A percentile compares a stretch with the other conserved stretches of the same genome.
These are phyloP conservation scores for Triglochin maritima DNA, from an alignment of 106 monocot species.

Conservation along the genomic window DNA sequence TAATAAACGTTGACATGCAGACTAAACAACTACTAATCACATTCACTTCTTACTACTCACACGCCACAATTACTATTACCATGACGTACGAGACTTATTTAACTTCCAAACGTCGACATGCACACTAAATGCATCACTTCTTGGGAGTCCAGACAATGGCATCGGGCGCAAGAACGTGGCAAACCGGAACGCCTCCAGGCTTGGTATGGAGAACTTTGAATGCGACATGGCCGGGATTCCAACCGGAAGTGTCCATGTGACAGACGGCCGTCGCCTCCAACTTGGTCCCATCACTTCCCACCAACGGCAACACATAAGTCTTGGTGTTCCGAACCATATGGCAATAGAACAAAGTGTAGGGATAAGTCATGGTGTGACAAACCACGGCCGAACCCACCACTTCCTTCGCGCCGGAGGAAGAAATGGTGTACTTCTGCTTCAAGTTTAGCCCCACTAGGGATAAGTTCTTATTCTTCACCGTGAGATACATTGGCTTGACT, in stretches of 20 bases:
- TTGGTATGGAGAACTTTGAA: slow-evolving; percentile 5
- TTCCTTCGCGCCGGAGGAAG: neutral
- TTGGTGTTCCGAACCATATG: neutral
- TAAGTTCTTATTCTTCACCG: too few relatives aligned
- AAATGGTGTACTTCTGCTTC: neutral
- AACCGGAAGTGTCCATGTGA: slow-evolving; percentile 1
- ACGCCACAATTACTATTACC: too few relatives aligned
- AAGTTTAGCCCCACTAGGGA: too few relatives aligned
- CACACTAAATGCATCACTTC: too few relatives aligned
- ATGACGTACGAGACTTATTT: too few relatives aligned
- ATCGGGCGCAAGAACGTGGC: slow-evolving; percentile 4
- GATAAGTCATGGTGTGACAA: neutral
- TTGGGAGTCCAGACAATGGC: slow-evolving; percentile 1
- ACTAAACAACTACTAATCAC: too few relatives aligned
- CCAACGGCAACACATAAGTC: neutral
- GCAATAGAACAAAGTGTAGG: slow-evolving; percentile 7
- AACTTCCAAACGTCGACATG: too few relatives aligned
- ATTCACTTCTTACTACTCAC: too few relatives aligned
- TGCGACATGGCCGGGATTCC: neutral
- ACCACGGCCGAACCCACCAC: neutral
- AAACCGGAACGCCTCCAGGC: slow-evolving; percentile 4
- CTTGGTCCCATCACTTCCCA: neutral
- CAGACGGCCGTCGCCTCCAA: slow-evolving; percentile 4
- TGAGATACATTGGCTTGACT: too few relatives aligned
- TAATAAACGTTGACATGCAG: too few relatives aligned